Evolutionary conservation across 164 flowering plant species (phyloP).

Genomic region (Taxillus chinensis): DNA sequence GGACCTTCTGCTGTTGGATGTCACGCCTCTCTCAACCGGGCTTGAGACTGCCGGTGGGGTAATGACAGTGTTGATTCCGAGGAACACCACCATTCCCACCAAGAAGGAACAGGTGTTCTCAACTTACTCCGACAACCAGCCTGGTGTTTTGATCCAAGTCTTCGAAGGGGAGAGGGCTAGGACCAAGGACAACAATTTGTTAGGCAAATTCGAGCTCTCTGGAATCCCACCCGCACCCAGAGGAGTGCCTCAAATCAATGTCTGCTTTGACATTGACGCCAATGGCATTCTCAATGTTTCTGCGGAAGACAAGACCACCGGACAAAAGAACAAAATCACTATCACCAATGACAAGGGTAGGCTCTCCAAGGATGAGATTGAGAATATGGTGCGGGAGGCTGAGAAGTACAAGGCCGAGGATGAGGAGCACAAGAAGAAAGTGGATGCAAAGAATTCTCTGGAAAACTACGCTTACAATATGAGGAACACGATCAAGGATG

Average conservation of each 20-base stretch:
- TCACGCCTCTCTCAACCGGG: conserved; percentile 30
- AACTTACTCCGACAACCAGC: conserved; percentile 28
- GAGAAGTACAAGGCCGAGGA: conserved; percentile 36
- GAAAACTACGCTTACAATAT: conserved; percentile 28
- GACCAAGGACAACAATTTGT: conserved; percentile 26
- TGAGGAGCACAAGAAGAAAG: conserved; percentile 34
- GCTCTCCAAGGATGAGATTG: conserved; percentile 32
- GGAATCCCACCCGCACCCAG: conserved; percentile 36
- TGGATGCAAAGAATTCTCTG: conserved; percentile 27
- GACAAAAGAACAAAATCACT: conserved; percentile 37
- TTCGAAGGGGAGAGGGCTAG: conserved; percentile 38
- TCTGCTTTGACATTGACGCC: conserved; percentile 36
- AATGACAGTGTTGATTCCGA: conserved; percentile 31
- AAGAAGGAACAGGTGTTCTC: conserved; percentile 30
- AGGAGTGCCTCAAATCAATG: conserved; percentile 25
- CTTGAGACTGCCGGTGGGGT: conserved; percentile 29
- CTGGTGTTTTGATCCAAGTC: conserved; percentile 27
- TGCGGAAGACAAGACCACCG: conserved; percentile 35
- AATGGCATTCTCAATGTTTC: conserved; percentile 39
- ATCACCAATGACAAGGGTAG: conserved; percentile 37
- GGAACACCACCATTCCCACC: conserved; percentile 34
- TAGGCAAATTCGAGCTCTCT: conserved; percentile 30
- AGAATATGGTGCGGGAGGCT: conserved; percentile 36
- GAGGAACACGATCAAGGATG: conserved; percentile 32
- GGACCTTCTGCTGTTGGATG: conserved; percentile 26